Evolutionary conservation across 169 alveolate species (phyloP).

Genomic region (Babesia bovis): DNA sequence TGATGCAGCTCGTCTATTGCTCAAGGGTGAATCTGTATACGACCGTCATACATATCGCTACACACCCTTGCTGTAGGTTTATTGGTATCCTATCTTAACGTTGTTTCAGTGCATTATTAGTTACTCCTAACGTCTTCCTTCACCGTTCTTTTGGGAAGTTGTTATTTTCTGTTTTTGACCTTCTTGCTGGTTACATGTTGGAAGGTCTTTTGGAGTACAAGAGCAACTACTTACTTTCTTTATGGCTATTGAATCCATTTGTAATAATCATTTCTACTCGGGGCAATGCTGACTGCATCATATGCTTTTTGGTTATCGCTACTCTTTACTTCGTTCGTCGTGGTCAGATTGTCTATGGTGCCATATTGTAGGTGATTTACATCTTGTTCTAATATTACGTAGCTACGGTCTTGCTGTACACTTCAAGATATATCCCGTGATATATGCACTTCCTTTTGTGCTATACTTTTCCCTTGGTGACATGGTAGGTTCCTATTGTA

Average conservation of each 20-base stretch:
- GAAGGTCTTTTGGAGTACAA: constrained; percentile 36
- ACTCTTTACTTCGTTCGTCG: constrained; percentile 67
- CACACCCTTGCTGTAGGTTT: constrained; percentile 89
- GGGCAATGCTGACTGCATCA: constrained; percentile 90
- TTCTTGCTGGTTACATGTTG: constrained; percentile 80
- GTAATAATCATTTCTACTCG: constrained; percentile 90
- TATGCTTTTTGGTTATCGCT: constrained; percentile 71
- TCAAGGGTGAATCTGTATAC: constrained; percentile 92
- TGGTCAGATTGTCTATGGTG: constrained; percentile 71
- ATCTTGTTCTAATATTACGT: constrained; percentile 4
- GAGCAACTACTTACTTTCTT: constrained; percentile 64
- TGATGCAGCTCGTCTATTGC: constrained; percentile 94
- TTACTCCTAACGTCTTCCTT: constrained; percentile 72
- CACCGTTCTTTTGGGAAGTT: constrained; percentile 85
- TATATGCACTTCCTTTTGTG: constrained; percentile 90
- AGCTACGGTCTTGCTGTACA: constrained; percentile 94
- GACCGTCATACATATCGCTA: constrained; percentile 96
- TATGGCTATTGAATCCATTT: constrained; percentile 92
- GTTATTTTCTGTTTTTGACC: constrained; percentile 82
- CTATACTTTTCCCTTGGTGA: constrained; percentile 64
- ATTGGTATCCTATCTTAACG: neutral
- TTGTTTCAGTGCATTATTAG: constrained; percentile 69
- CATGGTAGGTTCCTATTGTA: constrained; percentile 2
- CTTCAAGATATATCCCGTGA: constrained; percentile 94
- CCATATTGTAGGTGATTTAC: constrained; percentile 67